Evolutionary conservation across 805 yeast species (phyloP), one percentile per base, ranked within the genome.

Genomic region (Kodamaea neixiangensis): DNA sequence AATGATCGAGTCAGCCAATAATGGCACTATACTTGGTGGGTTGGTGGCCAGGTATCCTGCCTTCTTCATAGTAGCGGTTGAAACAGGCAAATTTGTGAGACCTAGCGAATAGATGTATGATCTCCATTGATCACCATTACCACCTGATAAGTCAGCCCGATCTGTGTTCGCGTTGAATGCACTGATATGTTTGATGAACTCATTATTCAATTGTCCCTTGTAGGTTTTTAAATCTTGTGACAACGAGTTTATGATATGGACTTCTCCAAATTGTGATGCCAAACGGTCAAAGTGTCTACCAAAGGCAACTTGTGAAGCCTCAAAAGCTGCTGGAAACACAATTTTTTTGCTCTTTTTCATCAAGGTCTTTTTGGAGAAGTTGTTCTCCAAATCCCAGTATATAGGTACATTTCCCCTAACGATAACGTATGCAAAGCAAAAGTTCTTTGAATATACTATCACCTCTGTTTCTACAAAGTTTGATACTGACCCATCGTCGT

Each of bases 381-480:
- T 73, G 46, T 67, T 70, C 47, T 77, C 82, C 29, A 78, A 56
- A 48, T 80, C 79, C 84, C 84, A 81, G 56, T 76, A 77, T 17
- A 78, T 65, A 2, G 86, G 86, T 7, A 78, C 80, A 58, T 81
- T 81, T 1, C 85, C 85, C 46, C 81, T 60, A 3, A 79, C 58
- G 19, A 78, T 66, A 5, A 77, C 70, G 51, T 78, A 77, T 4
- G 81, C 66, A 54, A 74, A 72, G 56, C 77, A 71, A 50, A 61
- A 73, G 43, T 60, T 67, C 25, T 66, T 69, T 5, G 76, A 67
- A 44, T 77, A 76, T 7, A 80, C 59, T 7, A 80, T 68, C 13
- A 80, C 60, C 60, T 81, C 85, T 3, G 81, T 69, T 56, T 81
- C 85, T 18, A 72, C 78, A 59, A 69, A 80, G 57, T 80, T 79